These are phyloP conservation scores for Corchorus olitorius DNA, from an alignment of 345 rosid genomes.

Conservation along the genomic window DNA sequence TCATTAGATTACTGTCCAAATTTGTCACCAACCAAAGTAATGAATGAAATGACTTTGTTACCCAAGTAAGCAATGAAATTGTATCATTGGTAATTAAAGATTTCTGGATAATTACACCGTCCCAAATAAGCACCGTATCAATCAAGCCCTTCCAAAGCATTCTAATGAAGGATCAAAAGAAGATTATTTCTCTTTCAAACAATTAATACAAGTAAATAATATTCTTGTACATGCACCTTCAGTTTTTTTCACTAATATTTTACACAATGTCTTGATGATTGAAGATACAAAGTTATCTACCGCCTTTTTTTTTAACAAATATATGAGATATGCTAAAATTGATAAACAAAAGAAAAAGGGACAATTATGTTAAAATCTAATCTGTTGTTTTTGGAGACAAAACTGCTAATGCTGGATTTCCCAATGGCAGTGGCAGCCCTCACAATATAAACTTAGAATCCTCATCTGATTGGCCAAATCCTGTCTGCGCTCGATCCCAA, in stretches of 20 bases:
- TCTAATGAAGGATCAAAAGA: no score
- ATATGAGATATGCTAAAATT: background rate
- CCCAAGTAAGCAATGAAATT: no score
- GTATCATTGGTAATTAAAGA: no score
- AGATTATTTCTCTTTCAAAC: no score
- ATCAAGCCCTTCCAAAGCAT: no score
- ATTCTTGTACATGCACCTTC: background rate
- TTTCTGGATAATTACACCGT: no score
- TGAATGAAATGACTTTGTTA: no score
- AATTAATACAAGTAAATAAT: no score
- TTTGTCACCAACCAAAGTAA: no score
- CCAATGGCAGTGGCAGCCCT: background rate
- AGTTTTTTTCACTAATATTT: conserved; percentile 17
- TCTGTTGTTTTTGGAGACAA: background rate
- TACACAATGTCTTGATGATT: conserved; percentile 22
- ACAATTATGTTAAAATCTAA: background rate
- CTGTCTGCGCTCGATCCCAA: background rate
- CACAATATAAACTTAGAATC: background rate
- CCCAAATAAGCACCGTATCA: no score
- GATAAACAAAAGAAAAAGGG: background rate
- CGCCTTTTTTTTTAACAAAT: conserved; percentile 8
- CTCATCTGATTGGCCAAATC: background rate
- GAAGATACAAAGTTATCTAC: conserved; percentile 13
- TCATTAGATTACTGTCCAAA: no score
- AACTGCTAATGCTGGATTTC: background rate